Base-by-base conservation (phyloP, 2,329 filamentous ascomycete genomes). In the Fusarium heterosporum region DNA sequence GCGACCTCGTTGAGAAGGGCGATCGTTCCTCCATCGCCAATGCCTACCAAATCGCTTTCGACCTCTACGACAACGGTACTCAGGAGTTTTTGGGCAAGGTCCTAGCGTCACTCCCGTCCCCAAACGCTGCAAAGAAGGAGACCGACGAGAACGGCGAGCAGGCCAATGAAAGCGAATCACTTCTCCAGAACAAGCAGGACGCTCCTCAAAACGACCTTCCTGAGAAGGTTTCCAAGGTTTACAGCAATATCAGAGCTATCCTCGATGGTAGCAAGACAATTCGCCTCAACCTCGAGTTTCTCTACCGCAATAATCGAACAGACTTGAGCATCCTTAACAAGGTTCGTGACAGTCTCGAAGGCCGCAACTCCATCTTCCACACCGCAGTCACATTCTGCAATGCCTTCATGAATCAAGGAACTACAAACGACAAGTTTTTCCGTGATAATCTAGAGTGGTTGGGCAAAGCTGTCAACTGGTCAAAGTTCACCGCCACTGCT, bases 381-480 rank as follows among this genome's bases (percentile, higher is more conserved):
- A 97, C 93, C 2, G 93, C 94, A 6, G 93, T 99, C 55, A 98
- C 96, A 1, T 96, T 99, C 74, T 96, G 95, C 75, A 98, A 98
- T 74, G 96, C 94, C 12, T 98, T 99, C 78, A 99, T 99, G 96
- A 97, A 99, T 77, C 94, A 97, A 53, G 96, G 96, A 60, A 99
- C 96, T 1, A 97, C 95, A 0, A 96, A 97, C 73, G 96, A 99
- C 81, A 96, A 95, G 75, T 99, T 99, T 82, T 98, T 99, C 88
- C 88, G 96, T 9, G 93, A 98, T 75, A 99, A 99, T 76, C 81
- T 99, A 25, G 96, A 99, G 70, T 99, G 96, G 96, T 82, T 99
- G 5, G 94, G 95, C 62, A 99, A 98, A 83, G 96, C 96, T 26
- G 93, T 98, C 46, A 99, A 99, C 82, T 99, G 96, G 96, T 97